These are phyloP conservation scores for Trichoderma sp. DNA, from an alignment of 2,329 filamentous ascomycete species.

Conservation along the genomic window DNA sequence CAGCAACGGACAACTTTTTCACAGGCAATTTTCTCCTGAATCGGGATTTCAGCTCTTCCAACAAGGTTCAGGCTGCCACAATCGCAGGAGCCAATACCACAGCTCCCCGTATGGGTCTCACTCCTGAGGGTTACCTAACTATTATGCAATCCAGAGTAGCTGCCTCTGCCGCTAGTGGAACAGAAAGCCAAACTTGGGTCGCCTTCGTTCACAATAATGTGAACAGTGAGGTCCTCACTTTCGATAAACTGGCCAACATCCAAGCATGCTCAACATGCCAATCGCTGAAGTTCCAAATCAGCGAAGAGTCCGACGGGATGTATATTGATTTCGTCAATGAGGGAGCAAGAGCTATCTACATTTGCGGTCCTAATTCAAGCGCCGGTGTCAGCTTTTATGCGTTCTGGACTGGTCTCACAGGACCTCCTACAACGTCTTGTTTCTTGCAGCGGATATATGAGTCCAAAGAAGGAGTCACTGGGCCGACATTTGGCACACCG, in stretches of 20 bases:
- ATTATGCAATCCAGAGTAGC: constrained; percentile 2
- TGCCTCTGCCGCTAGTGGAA: not conserved
- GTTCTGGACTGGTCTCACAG: not conserved
- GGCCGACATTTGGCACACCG: not conserved
- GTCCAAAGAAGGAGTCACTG: not conserved
- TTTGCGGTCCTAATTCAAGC: not conserved
- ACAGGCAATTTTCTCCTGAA: not conserved
- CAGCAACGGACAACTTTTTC: not conserved
- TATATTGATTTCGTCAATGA: not conserved
- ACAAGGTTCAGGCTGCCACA: not conserved
- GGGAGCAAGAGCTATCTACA: not conserved
- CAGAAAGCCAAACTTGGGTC: not conserved
- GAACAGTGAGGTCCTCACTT: not conserved
- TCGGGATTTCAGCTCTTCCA: not conserved
- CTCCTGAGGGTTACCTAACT: not conserved
- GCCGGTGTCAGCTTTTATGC: not conserved
- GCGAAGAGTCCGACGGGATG: not conserved
- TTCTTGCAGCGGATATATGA: constrained; percentile 6
- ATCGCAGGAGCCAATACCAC: not conserved
- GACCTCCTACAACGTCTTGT: not conserved
- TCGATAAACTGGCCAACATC: not conserved
- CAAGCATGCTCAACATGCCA: not conserved
- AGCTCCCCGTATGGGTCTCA: constrained; percentile 2
- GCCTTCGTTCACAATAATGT: not conserved
- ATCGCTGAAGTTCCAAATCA: not conserved